A percentile compares a stretch with the other conserved stretches of the same genome.
Conservation (phyloP, 2,329 filamentous ascomycete species). For the Pseudocercospora musae region DNA sequence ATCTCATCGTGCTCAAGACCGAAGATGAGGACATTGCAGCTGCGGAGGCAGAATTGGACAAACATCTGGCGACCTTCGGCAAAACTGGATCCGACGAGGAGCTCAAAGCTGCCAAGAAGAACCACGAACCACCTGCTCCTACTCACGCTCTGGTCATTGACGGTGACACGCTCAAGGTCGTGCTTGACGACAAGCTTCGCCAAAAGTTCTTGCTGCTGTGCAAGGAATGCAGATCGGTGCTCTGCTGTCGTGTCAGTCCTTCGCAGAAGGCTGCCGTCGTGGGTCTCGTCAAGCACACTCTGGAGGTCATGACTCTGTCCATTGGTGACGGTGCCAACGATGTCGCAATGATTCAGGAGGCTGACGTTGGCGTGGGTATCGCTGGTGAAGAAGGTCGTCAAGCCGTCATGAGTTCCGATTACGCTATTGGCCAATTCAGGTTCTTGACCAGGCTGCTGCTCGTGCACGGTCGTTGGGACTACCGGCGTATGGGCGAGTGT, state of each 20-base stretch:
- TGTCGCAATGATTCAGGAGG: conserved; percentile 96
- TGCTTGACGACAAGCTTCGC: conserved; percentile 75
- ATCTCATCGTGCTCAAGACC: conserved; percentile 84
- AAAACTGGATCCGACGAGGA: conserved; percentile 85
- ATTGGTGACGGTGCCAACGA: conserved; percentile 94
- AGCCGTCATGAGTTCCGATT: conserved; percentile 94
- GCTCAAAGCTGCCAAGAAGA: conserved; percentile 70
- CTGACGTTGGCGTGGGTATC: conserved; percentile 94
- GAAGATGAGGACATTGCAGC: conserved; percentile 66
- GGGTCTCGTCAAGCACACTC: conserved; percentile 85
- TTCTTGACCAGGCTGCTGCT: conserved; percentile 81
- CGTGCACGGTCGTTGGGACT: conserved; percentile 95
- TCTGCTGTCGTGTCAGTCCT: conserved; percentile 96
- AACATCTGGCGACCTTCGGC: conserved; percentile 67
- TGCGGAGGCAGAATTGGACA: conserved; percentile 70
- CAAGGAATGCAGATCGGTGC: conserved; percentile 93
- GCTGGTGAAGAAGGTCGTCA: conserved; percentile 89
- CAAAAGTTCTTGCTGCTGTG: conserved; percentile 93
- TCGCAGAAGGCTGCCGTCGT: conserved; percentile 98
- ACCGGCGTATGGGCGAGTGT: conserved; percentile 83
- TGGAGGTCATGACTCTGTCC: conserved; percentile 94
- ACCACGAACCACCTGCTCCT: conserved; percentile 78
- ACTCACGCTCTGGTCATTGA: conserved; percentile 95
- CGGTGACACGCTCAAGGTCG: conserved; percentile 85
- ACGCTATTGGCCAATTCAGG: conserved; percentile 90